These are phyloP conservation scores for Nepenthes gracilis DNA, from an alignment of 148 eudicot genomes.

Conservation along the genomic window DNA sequence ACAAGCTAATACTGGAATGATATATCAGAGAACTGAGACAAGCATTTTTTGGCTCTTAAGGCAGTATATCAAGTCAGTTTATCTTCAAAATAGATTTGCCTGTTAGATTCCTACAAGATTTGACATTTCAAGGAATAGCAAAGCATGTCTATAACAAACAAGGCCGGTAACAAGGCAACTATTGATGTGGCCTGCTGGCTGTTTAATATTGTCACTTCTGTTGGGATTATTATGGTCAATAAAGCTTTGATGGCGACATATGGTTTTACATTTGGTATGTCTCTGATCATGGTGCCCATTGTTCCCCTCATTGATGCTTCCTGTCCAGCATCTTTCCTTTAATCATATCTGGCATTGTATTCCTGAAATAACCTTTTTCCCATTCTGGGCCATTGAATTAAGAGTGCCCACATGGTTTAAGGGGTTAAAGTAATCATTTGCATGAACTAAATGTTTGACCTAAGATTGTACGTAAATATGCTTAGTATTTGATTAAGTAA, in stretches of 20 bases:
- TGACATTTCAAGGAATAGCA: constrained; percentile 5
- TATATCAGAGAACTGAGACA: not conserved
- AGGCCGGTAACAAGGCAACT: constrained; percentile 25
- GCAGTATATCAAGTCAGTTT: not conserved
- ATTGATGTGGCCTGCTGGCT: constrained; percentile 37
- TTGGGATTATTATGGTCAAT: constrained; percentile 52
- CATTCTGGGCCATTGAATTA: too few relatives aligned
- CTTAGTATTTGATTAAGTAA: too few relatives aligned
- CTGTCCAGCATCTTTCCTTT: not conserved
- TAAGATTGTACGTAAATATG: too few relatives aligned
- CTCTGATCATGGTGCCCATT: not conserved
- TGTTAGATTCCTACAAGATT: constrained; percentile 1
- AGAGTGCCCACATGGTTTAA: too few relatives aligned
- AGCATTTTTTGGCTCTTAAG: not conserved
- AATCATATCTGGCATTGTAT: not conserved
- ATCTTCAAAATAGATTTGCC: not conserved
- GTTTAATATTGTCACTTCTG: constrained; percentile 53
- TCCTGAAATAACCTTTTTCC: too few relatives aligned
- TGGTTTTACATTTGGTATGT: constrained; percentile 50
- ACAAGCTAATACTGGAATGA: not conserved
- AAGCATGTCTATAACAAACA: constrained; percentile 24
- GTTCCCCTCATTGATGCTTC: not conserved
- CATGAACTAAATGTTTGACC: too few relatives aligned
- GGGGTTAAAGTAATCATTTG: too few relatives aligned
- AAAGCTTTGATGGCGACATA: constrained; percentile 52